These are phyloP conservation scores for Pichia ethanolica DNA, from an alignment of 805 yeast genomes.

Conservation along the genomic window DNA sequence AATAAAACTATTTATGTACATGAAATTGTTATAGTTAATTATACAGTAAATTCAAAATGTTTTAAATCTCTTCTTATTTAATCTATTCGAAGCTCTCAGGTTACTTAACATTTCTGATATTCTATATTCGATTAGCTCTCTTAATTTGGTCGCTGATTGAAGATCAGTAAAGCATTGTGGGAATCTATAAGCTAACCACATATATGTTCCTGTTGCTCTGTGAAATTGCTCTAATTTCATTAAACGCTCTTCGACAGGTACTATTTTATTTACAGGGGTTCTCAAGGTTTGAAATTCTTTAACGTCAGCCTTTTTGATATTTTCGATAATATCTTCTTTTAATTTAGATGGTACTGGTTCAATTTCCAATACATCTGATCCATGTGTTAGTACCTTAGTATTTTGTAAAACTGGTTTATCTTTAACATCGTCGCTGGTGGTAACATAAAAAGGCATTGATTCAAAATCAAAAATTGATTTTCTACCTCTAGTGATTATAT, in stretches of 20 bases:
- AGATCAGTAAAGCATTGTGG: slow-evolving; percentile 74
- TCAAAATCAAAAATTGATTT: slow-evolving; percentile 46
- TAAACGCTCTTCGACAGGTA: slow-evolving; percentile 26
- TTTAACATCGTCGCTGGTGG: slow-evolving; percentile 15
- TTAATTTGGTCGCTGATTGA: slow-evolving; percentile 64
- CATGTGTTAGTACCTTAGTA: slow-evolving; percentile 10
- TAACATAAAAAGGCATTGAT: slow-evolving; percentile 26
- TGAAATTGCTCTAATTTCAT: slow-evolving; percentile 56
- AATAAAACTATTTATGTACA: background rate
- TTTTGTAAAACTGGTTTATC: slow-evolving; percentile 7
- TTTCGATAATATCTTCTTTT: slow-evolving; percentile 13
- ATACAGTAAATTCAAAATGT: slow-evolving; percentile 8
- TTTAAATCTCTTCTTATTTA: slow-evolving; percentile 14
- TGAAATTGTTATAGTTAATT: background rate
- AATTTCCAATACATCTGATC: slow-evolving; percentile 14
- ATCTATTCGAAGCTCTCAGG: slow-evolving; percentile 18
- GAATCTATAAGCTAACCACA: slow-evolving; percentile 86
- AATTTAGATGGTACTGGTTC: slow-evolving; percentile 24
- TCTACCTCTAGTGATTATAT: slow-evolving; percentile 49
- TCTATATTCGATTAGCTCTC: slow-evolving; percentile 57
- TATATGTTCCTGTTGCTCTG: slow-evolving; percentile 54
- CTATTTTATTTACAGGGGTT: slow-evolving; percentile 14
- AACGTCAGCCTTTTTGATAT: slow-evolving; percentile 10
- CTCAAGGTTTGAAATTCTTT: slow-evolving; percentile 14
- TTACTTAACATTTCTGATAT: slow-evolving; percentile 42